phyloP scores from a whole-genome alignment of 75 land plant species.

The Pinus taeda region DNA sequence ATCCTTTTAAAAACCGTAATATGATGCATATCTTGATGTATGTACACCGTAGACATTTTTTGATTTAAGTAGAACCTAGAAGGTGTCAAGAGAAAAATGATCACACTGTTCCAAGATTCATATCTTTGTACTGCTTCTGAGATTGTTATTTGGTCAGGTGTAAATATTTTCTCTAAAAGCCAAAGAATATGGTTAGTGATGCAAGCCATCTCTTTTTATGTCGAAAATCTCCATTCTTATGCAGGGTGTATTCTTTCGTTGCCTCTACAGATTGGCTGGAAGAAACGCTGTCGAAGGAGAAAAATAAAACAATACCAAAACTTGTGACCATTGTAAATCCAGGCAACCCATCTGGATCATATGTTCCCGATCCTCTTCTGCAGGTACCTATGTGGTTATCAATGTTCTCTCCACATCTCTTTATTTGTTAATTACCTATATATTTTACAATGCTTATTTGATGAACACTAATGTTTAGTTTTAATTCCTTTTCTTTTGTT shows the following conservation, averaged over 20 bases:
- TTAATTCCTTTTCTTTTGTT: conserved; percentile 13
- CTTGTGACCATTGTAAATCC: conserved; percentile 95
- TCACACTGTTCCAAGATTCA: background rate
- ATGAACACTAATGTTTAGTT: background rate
- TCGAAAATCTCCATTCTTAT: background rate
- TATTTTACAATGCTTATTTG: background rate
- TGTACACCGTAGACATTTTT: background rate
- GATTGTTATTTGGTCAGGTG: background rate
- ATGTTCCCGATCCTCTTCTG: conserved; percentile 84
- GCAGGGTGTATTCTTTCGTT: background rate
- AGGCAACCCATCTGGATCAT: conserved; percentile 94
- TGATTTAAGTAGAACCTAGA: background rate
- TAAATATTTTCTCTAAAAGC: background rate
- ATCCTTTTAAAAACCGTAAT: background rate
- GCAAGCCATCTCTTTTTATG: background rate
- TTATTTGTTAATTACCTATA: conserved; percentile 6
- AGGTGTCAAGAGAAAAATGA: background rate
- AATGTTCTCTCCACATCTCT: conserved; percentile 8
- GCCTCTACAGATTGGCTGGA: conserved; percentile 81
- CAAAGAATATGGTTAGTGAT: background rate
- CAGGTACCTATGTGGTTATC: conserved; percentile 35
- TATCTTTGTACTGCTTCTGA: background rate
- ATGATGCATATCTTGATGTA: background rate
- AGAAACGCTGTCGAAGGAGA: conserved; percentile 32
- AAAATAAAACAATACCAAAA: conserved; percentile 70